phyloP scores from a whole-genome alignment of 305 asterid genomes.

The Coffea humblotiana region DNA sequence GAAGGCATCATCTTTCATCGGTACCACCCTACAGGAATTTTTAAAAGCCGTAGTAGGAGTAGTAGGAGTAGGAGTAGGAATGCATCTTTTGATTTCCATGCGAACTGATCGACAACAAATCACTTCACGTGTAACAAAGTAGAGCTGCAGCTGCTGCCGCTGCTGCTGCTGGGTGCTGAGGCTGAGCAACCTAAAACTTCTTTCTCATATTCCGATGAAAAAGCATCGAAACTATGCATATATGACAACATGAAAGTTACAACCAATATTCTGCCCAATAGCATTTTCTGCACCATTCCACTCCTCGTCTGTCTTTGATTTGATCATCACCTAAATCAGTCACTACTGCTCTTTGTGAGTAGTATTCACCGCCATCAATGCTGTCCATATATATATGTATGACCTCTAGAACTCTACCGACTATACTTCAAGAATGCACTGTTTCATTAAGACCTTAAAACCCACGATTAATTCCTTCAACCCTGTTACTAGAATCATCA shows the following conservation, averaged over 20 bases:
- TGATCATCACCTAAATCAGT: background rate
- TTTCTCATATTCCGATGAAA: conserved; percentile 27
- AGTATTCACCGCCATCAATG: background rate
- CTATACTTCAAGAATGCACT: conserved; percentile 2
- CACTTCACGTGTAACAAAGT: conserved; percentile 31
- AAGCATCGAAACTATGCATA: conserved; percentile 21
- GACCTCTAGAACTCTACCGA: background rate
- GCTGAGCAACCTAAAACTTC: conserved; percentile 9
- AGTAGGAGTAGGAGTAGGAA: background rate
- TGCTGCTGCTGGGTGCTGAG: background rate
- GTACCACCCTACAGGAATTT: background rate
- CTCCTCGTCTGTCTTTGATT: background rate
- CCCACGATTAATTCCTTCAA: background rate
- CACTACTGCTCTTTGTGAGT: background rate
- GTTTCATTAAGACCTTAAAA: conserved; percentile 18
- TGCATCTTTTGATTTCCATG: conserved; percentile 23
- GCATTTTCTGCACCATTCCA: background rate
- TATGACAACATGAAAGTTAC: conserved; percentile 40
- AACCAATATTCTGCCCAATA: conserved; percentile 19
- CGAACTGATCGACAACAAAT: conserved; percentile 23
- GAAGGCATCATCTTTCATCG: conserved; percentile 2
- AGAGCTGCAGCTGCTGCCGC: conserved; percentile 1
- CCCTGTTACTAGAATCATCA: background rate
- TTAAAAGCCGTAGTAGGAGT: too few relatives aligned
- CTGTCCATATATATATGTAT: background rate